Evolutionary conservation across 345 rosid species (phyloP).

Genomic region (Gossypium ekmanianum): DNA sequence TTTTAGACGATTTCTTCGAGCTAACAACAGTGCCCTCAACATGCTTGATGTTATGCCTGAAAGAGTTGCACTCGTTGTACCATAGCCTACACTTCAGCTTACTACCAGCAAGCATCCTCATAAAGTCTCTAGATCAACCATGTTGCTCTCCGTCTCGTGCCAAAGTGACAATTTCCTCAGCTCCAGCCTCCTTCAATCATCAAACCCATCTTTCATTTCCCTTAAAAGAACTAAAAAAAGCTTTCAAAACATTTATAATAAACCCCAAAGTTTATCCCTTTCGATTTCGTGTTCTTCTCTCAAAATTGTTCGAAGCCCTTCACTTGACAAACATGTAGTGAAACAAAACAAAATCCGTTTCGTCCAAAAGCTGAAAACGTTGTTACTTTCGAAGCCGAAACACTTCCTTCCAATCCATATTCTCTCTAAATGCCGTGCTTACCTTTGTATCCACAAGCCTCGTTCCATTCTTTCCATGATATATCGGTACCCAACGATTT

Average conservation of each 20-base stretch:
- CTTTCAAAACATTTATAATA: slow-evolving; percentile 21
- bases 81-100: not conserved
- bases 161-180: slow-evolving; percentile 26
- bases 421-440: slow-evolving; percentile 68
- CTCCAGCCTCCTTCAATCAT: slow-evolving; percentile 36
- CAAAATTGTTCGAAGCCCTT: slow-evolving; percentile 61
- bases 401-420: slow-evolving; percentile 66
- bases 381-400: slow-evolving; percentile 80
- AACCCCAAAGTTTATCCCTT: slow-evolving; percentile 18
- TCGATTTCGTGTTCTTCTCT: slow-evolving; percentile 43
- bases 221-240: slow-evolving; percentile 9
- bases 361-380: slow-evolving; percentile 70
- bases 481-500: slow-evolving; percentile 71
- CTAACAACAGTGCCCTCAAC: not conserved
- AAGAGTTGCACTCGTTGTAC: not conserved
- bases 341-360: slow-evolving; percentile 66
- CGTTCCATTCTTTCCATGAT: slow-evolving; percentile 62
- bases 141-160: slow-evolving; percentile 31
- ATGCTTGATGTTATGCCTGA: slow-evolving; percentile 11
- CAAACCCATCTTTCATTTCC: slow-evolving; percentile 14
- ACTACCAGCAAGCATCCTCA: not conserved
- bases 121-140: slow-evolving; percentile 6
- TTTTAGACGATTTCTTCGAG: not conserved
- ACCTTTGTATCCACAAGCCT: slow-evolving; percentile 44
- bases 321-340: slow-evolving; percentile 68